Evolutionary conservation across 2,329 filamentous ascomycete genomes (phyloP).

Genomic region (Talaromyces albobiverticillius): DNA sequence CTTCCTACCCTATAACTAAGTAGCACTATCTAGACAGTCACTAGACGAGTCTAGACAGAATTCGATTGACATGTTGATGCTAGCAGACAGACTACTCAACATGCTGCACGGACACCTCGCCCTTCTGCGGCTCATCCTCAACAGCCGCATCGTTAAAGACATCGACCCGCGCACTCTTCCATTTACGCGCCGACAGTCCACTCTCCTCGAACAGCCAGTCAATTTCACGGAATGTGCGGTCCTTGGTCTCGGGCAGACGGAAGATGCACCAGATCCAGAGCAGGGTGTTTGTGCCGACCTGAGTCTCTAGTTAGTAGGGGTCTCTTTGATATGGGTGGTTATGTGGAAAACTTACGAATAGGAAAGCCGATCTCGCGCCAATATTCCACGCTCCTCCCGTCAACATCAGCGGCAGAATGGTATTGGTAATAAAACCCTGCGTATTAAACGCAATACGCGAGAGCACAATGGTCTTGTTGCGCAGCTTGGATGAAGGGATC

Average conservation of each 20-base stretch:
- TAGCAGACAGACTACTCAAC: no score
- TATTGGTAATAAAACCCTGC: constrained; percentile 73
- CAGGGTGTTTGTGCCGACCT: constrained; percentile 74
- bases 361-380: constrained; percentile 83
- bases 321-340: background rate
- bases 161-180: constrained; percentile 57
- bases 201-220: constrained; percentile 74
- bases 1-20: no score
- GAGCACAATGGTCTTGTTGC: constrained; percentile 87
- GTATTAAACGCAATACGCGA: constrained; percentile 78
- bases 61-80: no score
- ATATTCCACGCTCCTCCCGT: constrained; percentile 84
- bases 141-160: no score
- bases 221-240: constrained; percentile 79
- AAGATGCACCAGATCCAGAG: constrained; percentile 81
- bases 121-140: no score
- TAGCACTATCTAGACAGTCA: no score
- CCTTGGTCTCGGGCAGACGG: constrained; percentile 73
- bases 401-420: constrained; percentile 88
- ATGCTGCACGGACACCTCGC: no score
- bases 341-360: constrained; percentile 47
- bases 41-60: no score
- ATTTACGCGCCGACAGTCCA: constrained; percentile 68
- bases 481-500: constrained; percentile 73
- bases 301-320: background rate